Base-by-base conservation (phyloP, 352 stramenopile genomes). In the Phytophthora pinifolia region DNA sequence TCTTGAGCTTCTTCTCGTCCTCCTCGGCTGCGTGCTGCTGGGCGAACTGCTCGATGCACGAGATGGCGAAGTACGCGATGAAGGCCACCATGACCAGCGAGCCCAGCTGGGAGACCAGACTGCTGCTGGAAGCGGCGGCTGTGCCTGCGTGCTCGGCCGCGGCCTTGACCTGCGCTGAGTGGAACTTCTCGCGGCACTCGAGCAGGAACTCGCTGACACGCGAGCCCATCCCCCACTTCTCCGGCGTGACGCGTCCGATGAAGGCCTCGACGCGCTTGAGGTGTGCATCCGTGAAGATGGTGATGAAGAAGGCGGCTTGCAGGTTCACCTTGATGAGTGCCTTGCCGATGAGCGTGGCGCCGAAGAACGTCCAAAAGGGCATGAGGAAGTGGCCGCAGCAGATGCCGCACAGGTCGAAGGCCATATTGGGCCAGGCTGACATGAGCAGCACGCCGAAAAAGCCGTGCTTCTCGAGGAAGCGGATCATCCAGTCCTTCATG, bases 321-420 rank as follows among this genome's bases (percentile, higher is more conserved):
- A 95, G 67, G 58, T 93, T 95, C 35, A 95, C 89, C 66, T 97
- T 97, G 72, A 97, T 94, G 41, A 95, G 76, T 43, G 88, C 86
- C 72, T 97, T 98, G 58, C 93, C 93, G 27, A 98, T 94, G 27
- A 98, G 75, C 46, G 92, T 98, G 15, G 92, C 93, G 18, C 85
- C 82, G 61, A 98, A 98, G 65, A 98, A 98, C 8, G 91, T 98
- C 87, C 85, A 97, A 62, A 98, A 98, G 20, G 91, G 87, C 83
- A 98, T 96, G 48, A 96, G 72, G 54, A 97, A 96, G 65, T 97
- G 89, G 46, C 93, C 93, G 56, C 93, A 98, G 71, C 88, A 97
- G 55, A 98, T 97, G 42, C 93, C 93, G 60, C 89, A 97, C 1
- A 98, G 75, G 54, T 98, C 93, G 61, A 98, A 98, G 30, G 92